A percentile compares a stretch with the other conserved stretches of the same genome.
These are phyloP conservation scores for Lipomyces sp. DNA, from an alignment of 805 yeast species.

Conservation along the genomic window DNA sequence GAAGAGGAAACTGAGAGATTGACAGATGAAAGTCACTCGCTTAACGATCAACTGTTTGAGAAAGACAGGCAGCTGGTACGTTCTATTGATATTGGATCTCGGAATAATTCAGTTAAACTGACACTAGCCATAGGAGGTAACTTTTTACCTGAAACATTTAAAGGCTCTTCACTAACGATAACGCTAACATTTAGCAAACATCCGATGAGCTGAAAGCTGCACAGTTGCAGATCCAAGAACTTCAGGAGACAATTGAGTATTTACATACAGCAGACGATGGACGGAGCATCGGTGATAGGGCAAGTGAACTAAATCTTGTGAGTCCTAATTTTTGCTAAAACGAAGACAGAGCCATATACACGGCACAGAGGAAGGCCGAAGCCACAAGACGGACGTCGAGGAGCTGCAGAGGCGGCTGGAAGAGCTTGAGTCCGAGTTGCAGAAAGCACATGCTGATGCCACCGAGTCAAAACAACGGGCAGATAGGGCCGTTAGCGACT, in stretches of 20 bases:
- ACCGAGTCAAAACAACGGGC: neutral
- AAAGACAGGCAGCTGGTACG: slow-evolving; percentile 13
- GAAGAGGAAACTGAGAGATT: slow-evolving; percentile 26
- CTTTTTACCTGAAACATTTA: neutral
- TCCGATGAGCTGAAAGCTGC: slow-evolving; percentile 19
- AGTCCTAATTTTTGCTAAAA: neutral
- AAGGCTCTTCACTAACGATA: neutral
- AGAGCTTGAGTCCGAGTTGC: neutral
- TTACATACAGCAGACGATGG: slow-evolving; percentile 9
- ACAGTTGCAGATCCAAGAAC: slow-evolving; percentile 18
- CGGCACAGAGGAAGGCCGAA: neutral
- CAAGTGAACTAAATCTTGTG: neutral
- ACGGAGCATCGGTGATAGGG: neutral
- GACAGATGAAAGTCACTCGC: slow-evolving; percentile 20
- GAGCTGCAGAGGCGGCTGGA: neutral
- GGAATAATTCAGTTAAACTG: neutral
- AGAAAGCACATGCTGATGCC: neutral
- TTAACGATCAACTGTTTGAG: slow-evolving; percentile 17
- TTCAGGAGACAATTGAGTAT: slow-evolving; percentile 24
- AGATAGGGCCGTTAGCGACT: neutral
- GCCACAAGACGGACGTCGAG: neutral
- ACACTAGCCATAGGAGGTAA: slow-evolving; percentile 4
- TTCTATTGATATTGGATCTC: neutral
- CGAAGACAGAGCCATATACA: neutral
- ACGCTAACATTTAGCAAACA: neutral